Percentiles rank a stretch among this genome's conserved stretches.
Conservation (phyloP, 768 basidiomycete genomes). For the Mycena vulgaris region DNA sequence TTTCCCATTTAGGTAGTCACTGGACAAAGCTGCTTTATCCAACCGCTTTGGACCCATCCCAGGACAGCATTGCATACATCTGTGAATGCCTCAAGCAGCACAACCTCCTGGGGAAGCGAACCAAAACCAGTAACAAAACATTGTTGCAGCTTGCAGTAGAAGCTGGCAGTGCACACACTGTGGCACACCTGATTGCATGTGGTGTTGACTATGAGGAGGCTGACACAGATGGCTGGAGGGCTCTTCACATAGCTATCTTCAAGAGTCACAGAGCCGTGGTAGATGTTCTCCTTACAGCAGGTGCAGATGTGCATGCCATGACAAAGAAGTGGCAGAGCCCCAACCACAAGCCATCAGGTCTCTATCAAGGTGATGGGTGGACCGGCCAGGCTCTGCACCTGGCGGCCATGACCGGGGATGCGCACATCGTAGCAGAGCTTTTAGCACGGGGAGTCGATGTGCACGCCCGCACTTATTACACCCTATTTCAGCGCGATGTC, state of each 20-base stretch:
- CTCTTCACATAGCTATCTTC: constrained; percentile 15
- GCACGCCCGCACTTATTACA: not conserved
- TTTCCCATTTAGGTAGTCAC: too few relatives aligned
- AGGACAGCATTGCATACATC: constrained; percentile 10
- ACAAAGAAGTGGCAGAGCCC: not conserved
- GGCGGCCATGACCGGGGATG: constrained; percentile 22
- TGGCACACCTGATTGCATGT: constrained; percentile 1
- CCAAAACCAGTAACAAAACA: not conserved
- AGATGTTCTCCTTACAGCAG: not conserved
- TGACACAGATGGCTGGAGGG: constrained; percentile 4
- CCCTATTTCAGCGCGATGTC: too few relatives aligned
- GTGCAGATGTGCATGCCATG: not conserved
- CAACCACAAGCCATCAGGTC: not conserved
- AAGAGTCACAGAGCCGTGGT: not conserved
- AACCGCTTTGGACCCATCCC: not conserved
- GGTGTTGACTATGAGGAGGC: not conserved
- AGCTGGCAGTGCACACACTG: constrained; percentile 6
- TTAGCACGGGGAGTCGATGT: constrained; percentile 25
- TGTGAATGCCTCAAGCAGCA: constrained; percentile 19
- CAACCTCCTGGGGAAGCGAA: not conserved
- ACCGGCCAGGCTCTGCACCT: not conserved
- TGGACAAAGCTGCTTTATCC: constrained; percentile 6
- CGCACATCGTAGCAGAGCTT: not conserved
- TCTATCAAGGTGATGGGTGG: not conserved
- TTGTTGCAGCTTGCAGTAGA: constrained; percentile 18